Evolutionary conservation across 352 stramenopile species (phyloP).

Genomic region (Globisporangium orthogonon): DNA sequence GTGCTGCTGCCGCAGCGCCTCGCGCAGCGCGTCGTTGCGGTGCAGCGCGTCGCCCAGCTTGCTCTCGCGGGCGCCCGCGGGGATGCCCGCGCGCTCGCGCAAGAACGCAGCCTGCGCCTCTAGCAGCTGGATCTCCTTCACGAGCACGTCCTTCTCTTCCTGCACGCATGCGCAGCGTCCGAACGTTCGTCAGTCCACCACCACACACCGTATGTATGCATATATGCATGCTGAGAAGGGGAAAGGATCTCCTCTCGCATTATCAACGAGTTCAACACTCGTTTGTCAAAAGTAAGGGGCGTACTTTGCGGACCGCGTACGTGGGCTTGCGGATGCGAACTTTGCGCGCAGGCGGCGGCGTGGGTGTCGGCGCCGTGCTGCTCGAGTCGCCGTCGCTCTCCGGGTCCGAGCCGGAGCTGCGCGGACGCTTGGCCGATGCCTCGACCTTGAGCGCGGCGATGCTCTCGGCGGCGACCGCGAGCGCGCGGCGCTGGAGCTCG

Average conservation of each 20-base stretch:
- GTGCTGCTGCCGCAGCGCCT: slow-evolving; percentile 15
- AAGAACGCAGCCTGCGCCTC: slow-evolving; percentile 25
- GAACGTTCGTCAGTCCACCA: neutral
- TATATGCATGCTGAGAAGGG: neutral
- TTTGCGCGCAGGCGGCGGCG: slow-evolving; percentile 8
- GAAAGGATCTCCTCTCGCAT: neutral
- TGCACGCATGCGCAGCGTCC: neutral
- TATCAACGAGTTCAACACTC: too few species aligned
- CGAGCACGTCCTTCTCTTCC: slow-evolving; percentile 43
- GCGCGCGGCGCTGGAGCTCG: slow-evolving; percentile 9
- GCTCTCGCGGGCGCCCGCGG: slow-evolving; percentile 9
- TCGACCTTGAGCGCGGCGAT: slow-evolving; percentile 6
- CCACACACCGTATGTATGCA: too few species aligned
- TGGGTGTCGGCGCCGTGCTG: slow-evolving; percentile 1
- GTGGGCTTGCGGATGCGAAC: slow-evolving; percentile 15
- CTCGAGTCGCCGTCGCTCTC: slow-evolving; percentile 10
- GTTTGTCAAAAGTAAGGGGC: neutral
- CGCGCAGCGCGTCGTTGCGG: slow-evolving; percentile 10
- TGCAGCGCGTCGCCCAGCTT: slow-evolving; percentile 7
- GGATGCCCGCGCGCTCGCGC: slow-evolving; percentile 21
- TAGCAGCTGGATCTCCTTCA: slow-evolving; percentile 24
- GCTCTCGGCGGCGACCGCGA: slow-evolving; percentile 10
- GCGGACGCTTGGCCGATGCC: neutral
- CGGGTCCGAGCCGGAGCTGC: slow-evolving; percentile 7
- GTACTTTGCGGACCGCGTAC: slow-evolving; percentile 15